Percentiles rank a stretch among this genome's conserved stretches.
Evolutionary conservation across 2,329 filamentous ascomycete genomes (phyloP).

Genomic region (Chaetomium sp.): DNA sequence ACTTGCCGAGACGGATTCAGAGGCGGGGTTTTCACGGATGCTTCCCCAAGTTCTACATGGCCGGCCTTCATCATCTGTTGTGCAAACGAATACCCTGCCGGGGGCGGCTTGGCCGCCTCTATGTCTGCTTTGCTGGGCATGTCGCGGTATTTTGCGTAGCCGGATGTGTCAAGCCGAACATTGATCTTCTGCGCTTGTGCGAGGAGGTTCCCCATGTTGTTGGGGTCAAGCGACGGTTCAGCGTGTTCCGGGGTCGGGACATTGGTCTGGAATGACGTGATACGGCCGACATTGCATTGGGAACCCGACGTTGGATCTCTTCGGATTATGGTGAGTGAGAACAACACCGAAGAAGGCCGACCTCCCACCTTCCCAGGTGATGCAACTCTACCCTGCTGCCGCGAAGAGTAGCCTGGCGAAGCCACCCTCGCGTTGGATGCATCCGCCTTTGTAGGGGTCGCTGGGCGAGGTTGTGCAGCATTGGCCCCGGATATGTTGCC

Average conservation of each 20-base stretch:
- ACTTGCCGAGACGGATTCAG: not conserved
- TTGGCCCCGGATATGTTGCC: not conserved
- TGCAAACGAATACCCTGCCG: slow-evolving; percentile 14
- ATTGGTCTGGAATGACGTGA: slow-evolving; percentile 50
- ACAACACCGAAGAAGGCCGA: slow-evolving; percentile 32
- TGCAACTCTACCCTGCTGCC: not conserved
- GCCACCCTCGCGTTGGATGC: not conserved
- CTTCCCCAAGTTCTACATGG: not conserved
- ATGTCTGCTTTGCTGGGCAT: slow-evolving; percentile 37
- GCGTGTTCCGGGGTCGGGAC: slow-evolving; percentile 21
- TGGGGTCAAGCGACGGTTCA: slow-evolving; percentile 23
- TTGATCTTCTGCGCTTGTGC: slow-evolving; percentile 38
- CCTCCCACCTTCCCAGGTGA: slow-evolving; percentile 7
- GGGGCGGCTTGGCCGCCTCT: slow-evolving; percentile 27
- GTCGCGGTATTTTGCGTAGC: slow-evolving; percentile 51
- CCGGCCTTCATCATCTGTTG: slow-evolving; percentile 8
- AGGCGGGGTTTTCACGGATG: not conserved
- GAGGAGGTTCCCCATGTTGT: slow-evolving; percentile 17
- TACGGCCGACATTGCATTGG: slow-evolving; percentile 70
- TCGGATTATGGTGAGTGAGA: slow-evolving; percentile 61
- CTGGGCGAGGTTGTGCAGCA: slow-evolving; percentile 1
- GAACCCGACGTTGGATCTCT: slow-evolving; percentile 60
- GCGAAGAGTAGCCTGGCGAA: slow-evolving; percentile 2
- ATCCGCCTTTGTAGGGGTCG: slow-evolving; percentile 8
- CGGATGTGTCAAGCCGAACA: slow-evolving; percentile 48